Evolutionary conservation across 1,284 basidiomycete genomes (phyloP).

Genomic region (Entoloma clypeatum): DNA sequence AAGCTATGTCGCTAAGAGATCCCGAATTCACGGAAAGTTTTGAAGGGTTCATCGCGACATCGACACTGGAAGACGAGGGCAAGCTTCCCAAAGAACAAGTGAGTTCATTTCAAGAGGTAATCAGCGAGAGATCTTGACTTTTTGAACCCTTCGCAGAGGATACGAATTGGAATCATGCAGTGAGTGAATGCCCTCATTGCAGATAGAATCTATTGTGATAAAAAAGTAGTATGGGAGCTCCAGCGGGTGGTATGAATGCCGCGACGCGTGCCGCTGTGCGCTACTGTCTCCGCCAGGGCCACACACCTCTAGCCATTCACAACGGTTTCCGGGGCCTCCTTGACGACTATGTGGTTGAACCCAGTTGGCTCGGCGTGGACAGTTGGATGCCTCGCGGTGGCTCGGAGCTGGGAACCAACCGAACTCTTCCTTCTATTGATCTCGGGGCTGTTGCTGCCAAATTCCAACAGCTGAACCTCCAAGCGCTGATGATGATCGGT

Average conservation of each 20-base stretch:
- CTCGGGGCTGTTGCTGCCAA: conserved; percentile 85
- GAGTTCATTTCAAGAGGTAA: conserved; percentile 16
- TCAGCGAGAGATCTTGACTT: no score
- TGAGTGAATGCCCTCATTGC: conserved; percentile 38
- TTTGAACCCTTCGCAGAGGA: conserved; percentile 46
- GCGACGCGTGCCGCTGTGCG: conserved; percentile 93
- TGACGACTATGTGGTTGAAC: conserved; percentile 81
- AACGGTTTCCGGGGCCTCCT: conserved; percentile 95
- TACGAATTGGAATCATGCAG: conserved; percentile 93
- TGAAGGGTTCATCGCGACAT: conserved; percentile 78
- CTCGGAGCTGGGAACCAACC: conserved; percentile 98
- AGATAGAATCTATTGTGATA: not conserved
- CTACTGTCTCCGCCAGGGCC: conserved; percentile 90
- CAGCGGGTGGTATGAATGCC: conserved; percentile 98
- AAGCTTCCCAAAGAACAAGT: conserved; percentile 65
- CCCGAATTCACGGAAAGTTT: conserved; percentile 89
- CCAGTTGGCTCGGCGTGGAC: conserved; percentile 97
- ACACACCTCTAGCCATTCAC: conserved; percentile 87
- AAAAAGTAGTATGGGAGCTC: conserved; percentile 79
- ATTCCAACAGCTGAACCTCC: conserved; percentile 83
- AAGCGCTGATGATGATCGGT: conserved; percentile 87
- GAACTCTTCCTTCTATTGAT: conserved; percentile 81
- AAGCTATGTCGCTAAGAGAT: conserved; percentile 86
- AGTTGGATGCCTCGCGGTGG: conserved; percentile 95
- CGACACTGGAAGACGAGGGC: conserved; percentile 58